phyloP scores from a whole-genome alignment of 2,329 filamentous ascomycete genomes.

The Neopestalotiopsis clavispora region DNA sequence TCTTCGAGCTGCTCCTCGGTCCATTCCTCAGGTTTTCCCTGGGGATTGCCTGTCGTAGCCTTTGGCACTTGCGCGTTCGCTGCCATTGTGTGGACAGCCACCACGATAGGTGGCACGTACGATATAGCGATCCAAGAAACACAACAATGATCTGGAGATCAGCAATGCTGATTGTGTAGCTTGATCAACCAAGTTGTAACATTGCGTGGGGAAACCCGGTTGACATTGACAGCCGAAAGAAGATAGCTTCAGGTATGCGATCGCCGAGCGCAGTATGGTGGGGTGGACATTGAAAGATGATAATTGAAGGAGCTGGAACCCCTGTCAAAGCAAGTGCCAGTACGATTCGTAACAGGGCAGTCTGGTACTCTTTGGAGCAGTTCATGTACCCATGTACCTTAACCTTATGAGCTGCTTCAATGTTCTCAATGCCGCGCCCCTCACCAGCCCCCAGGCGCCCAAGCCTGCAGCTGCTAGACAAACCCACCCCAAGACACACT shows the following conservation, averaged over 20 bases:
- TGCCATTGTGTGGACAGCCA: slow-evolving; percentile 18
- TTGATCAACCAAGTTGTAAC: not conserved
- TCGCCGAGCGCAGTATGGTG: not conserved
- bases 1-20: slow-evolving; percentile 56
- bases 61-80: slow-evolving; percentile 17
- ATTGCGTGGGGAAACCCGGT: not conserved
- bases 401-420: too few species aligned
- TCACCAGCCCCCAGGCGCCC: too few species aligned
- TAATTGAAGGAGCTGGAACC: too few species aligned
- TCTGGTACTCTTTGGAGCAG: too few species aligned
- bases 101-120: not conserved
- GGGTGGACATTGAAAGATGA: not conserved
- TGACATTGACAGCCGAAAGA: not conserved
- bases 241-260: not conserved
- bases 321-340: too few species aligned
- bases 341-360: too few species aligned
- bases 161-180: not conserved
- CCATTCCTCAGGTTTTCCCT: slow-evolving; percentile 36
- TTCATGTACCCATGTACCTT: too few species aligned
- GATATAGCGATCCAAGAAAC: not conserved
- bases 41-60: slow-evolving; percentile 17
- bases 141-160: not conserved
- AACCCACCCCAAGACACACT: too few species aligned
- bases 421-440: too few species aligned
- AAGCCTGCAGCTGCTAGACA: too few species aligned